Base-by-base conservation (phyloP, 805 yeast genomes). In the Candida tammaniensis region DNA sequence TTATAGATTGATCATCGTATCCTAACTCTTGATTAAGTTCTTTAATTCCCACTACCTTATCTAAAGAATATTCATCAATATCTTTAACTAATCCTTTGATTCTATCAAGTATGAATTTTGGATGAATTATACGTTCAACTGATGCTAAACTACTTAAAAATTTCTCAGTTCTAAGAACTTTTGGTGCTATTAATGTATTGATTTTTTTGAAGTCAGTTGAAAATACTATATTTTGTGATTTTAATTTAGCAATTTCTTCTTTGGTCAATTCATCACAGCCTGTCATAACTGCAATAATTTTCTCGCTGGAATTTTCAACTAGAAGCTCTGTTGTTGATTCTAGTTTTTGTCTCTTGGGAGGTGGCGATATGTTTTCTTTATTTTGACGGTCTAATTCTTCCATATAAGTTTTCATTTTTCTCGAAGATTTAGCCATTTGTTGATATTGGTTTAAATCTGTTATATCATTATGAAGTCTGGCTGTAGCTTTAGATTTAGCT, bases 91-190 rank as follows among this genome's bases (percentile, higher is more conserved):
- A 27, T 17, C 43, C 46, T 7, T 44, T 40, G 17, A 78, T 38
- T 0, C 78, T 61, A 26, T 74, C 76, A 2, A 57, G 58, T 2
- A 81, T 39, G 39, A 78, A 81, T 3, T 58, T 50, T 0, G 88
- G 86, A 20, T 76, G 72, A 1, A 84, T 45, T 3, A 80, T 72
- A 35, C 64, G 58, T n/a, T 61, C 57, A 7, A 76, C 78, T 26
- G 66, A 66, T 33, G 87, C 76, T 32, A 88, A 59, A 14, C 88
- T 78, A 27, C 74, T 72, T 35, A 91, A 67, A 49, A 91, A 89
- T 59, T 91, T 93, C 38, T 84, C 95, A 0, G 98, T 91, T 44
- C 97, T 68, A 47, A 84, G 53, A n/a, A 83, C 69, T 40, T 78
- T 78, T 1, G 97, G 96, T 0, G 97, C 89, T 8, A 89, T 75